A percentile compares a stretch with the other conserved stretches of the same genome.
phyloP scores from a whole-genome alignment of 306 rosid genomes.

The Phaseolus lunatus region DNA sequence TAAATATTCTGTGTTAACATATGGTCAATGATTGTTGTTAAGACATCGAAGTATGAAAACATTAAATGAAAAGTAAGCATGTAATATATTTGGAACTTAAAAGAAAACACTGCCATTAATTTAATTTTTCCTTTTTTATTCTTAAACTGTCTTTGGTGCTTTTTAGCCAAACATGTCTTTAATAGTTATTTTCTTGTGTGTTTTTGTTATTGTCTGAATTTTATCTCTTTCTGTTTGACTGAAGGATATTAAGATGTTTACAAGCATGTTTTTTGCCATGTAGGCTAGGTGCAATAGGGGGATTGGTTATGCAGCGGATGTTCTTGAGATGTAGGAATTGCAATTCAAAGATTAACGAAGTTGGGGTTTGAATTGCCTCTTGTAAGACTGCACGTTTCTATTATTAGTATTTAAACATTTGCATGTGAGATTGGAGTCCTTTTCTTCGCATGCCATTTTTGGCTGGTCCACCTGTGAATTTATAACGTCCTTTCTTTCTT shows the following conservation, averaged over 20 bases:
- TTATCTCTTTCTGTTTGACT: not conserved
- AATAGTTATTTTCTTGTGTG: not conserved
- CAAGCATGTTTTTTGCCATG: constrained; percentile 34
- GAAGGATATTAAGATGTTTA: constrained; percentile 22
- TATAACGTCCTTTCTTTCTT: constrained; percentile 42
- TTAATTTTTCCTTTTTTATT: not conserved
- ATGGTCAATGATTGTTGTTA: too few species aligned
- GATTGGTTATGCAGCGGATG: constrained; percentile 49
- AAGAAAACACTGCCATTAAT: not conserved
- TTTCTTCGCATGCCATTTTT: constrained; percentile 25
- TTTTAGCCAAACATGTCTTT: constrained; percentile 3
- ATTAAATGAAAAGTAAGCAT: not conserved
- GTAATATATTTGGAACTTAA: not conserved
- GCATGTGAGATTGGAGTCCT: constrained; percentile 31
- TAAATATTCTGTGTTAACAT: not conserved
- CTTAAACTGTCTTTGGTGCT: not conserved
- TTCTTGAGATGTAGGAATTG: constrained; percentile 49
- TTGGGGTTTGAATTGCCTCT: constrained; percentile 45
- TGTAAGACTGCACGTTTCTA: constrained; percentile 44
- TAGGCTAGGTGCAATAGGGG: constrained; percentile 52
- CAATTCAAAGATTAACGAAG: constrained; percentile 40
- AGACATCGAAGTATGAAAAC: not conserved
- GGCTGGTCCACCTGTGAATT: constrained; percentile 31
- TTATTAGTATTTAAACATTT: not conserved
- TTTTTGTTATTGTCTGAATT: not conserved